Evolutionary conservation across 2,329 filamentous ascomycete genomes (phyloP).

Genomic region (Neocucurbitaria cava): DNA sequence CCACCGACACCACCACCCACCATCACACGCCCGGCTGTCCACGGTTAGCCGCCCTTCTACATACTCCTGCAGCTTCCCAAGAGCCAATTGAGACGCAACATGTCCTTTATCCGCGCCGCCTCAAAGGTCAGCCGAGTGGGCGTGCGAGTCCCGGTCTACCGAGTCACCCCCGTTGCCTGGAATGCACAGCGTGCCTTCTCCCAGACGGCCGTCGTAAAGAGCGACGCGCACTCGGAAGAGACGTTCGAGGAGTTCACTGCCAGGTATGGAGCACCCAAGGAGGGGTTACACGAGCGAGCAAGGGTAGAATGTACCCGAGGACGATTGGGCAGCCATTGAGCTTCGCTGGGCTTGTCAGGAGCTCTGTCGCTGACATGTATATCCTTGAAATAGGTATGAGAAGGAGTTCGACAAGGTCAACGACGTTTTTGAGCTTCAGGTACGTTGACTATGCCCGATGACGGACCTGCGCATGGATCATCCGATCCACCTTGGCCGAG

Average conservation of each 20-base stretch:
- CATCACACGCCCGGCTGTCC: conserved; percentile 28
- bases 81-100: conserved; percentile 40
- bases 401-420: conserved; percentile 98
- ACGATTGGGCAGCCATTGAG: conserved; percentile 36
- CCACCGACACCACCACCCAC: conserved; percentile 35
- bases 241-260: conserved; percentile 98
- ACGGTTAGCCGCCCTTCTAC: conserved; percentile 25
- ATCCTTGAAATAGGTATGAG: conserved; percentile 76
- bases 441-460: conserved; percentile 56
- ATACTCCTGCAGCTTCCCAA: conserved; percentile 25
- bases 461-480: conserved; percentile 19
- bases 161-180: conserved; percentile 42
- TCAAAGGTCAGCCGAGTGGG: conserved; percentile 44
- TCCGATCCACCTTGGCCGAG: conserved; percentile 16
- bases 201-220: conserved; percentile 55
- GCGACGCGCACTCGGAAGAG: conserved; percentile 81
- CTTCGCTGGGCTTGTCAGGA: conserved; percentile 24
- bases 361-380: conserved; percentile 35
- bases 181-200: conserved; percentile 55
- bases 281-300: conserved; percentile 20
- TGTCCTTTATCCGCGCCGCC: conserved; percentile 49
- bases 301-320: conserved; percentile 22
- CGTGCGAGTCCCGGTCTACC: conserved; percentile 44
- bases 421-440: conserved; percentile 99
- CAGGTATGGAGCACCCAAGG: conserved; percentile 68